Base-by-base conservation (phyloP, 257 asterid genomes). In the Nicotiana benthamiana region DNA sequence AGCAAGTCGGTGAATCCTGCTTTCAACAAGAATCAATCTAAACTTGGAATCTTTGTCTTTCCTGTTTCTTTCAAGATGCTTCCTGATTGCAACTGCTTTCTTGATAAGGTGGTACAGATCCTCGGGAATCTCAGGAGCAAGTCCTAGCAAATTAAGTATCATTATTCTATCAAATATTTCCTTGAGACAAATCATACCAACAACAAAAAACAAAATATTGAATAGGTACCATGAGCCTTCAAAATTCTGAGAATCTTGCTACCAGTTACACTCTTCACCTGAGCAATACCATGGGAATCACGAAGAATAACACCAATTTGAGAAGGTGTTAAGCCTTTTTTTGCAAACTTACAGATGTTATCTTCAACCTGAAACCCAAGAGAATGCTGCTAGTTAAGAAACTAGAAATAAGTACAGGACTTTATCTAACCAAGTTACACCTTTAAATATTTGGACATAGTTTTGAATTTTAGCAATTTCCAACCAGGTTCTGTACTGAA, bases 21-120 rank as follows among this genome's bases (percentile, higher is more conserved):
- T 90, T 83, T 90, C 94, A 9, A 90, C 92, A 61, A 90, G 92
- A 86, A 90, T 90, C 57, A 90, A 81, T 85, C 91, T 90, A 28
- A 90, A 90, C 75, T 90, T 90, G 85, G 94, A 90, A 65, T 91
- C 95, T 84, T 89, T 91, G 88, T 91, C 93, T 89, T 91, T 91
- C 28, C 93, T 91, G 88, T 91, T 91, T 85, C 95, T 91, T 87
- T 91, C 95, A 80, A 91, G 86, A 86, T 91, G 95, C 88, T 91
- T 91, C 74, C 95, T 75, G 85, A 91, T 91, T 48, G 93, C 93
- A 88, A 91, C 94, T 61, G 94, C 92, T 79, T 90, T 90, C 89
- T 90, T 90, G 53, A 90, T 90, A 84, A 88, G 90, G 79, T 90
- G 92, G 83, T 88, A 90, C 22, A 72, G 78, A 72, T 72, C 78